Conservation (phyloP, 169 alveolate genomes). For the Neospora caninum region DNA sequence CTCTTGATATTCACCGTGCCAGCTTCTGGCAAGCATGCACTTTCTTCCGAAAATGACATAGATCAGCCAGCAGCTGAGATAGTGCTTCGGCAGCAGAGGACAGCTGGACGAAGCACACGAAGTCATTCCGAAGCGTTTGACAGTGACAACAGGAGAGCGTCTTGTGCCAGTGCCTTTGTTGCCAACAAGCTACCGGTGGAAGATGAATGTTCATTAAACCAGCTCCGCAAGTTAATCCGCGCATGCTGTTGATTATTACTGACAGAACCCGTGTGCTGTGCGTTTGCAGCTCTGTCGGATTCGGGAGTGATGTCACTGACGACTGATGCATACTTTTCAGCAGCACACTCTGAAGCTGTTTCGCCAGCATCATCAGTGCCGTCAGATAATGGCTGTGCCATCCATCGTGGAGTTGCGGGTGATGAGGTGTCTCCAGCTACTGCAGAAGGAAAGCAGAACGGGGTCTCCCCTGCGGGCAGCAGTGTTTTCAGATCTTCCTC, state of each 20-base stretch:
- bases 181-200: no score
- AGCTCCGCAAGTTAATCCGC: no score
- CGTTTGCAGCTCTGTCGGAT: neutral
- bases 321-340: slow-evolving; percentile 25
- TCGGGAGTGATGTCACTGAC: slow-evolving; percentile 7
- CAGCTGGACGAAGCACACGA: no score
- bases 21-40: no score
- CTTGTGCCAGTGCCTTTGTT: no score
- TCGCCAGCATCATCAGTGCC: slow-evolving; percentile 2
- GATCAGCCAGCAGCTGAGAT: no score
- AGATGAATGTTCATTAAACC: no score
- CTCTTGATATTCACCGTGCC: no score
- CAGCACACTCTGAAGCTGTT: slow-evolving; percentile 15
- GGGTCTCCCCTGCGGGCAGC: neutral
- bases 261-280: neutral
- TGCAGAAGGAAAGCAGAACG: neutral
- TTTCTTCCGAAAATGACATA: no score
- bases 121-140: no score
- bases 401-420: neutral
- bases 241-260: neutral
- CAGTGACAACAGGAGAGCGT: no score
- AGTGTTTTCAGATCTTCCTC: neutral
- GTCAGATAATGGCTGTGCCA: neutral
- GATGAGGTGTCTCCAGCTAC: neutral
- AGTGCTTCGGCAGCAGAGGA: no score